Evolutionary conservation across 2,329 filamentous ascomycete species (phyloP), one percentile per base, ranked within the genome.

Genomic region (Cercospora zeina): DNA sequence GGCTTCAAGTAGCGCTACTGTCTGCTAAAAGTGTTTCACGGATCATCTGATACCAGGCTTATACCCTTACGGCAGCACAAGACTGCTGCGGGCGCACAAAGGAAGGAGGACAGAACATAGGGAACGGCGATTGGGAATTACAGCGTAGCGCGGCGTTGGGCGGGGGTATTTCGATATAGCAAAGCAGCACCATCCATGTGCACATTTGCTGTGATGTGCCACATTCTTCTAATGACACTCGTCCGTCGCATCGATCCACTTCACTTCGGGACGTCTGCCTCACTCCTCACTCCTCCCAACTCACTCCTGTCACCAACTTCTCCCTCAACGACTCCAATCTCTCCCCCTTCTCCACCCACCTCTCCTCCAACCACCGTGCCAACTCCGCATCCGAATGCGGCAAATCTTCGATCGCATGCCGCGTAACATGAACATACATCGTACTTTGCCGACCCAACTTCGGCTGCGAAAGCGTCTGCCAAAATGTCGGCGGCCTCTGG

Each of bases 301-400:
- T 34, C 24, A 53, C 21, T 13, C 53, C 19, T 13, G 37, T 47
- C 16, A 37, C 33, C 27, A 45, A 21, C 45, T 54, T 42, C 45
- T 66, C 53, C 19, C 64, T 57, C 47, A 75, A 51, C 16, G n/a
- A 31, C 55, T 76, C 75, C 36, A 77, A 59, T 31, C 70, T 64
- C 59, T 72, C 59, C 11, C 74, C 75, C 63, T 77, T 77, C 56
- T 71, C 71, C 4, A 75, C 62, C 74, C 75, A 77, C 24, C 74
- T 63, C 10, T 67, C 62, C 62, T 76, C 74, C 42, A 77, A 62
- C 75, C 75, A 77, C 33, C 56, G 50, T 8, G 71, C 69, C 30
- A 77, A 58, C 24, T 71, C 71, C 9, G 69, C 72, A 6, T 73
- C 69, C 0, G 62, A 64, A 4, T 66, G 50, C 3, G 74, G 75